Evolutionary conservation across 1,284 basidiomycete genomes (phyloP).

Genomic region (Leucoagaricus sp.): DNA sequence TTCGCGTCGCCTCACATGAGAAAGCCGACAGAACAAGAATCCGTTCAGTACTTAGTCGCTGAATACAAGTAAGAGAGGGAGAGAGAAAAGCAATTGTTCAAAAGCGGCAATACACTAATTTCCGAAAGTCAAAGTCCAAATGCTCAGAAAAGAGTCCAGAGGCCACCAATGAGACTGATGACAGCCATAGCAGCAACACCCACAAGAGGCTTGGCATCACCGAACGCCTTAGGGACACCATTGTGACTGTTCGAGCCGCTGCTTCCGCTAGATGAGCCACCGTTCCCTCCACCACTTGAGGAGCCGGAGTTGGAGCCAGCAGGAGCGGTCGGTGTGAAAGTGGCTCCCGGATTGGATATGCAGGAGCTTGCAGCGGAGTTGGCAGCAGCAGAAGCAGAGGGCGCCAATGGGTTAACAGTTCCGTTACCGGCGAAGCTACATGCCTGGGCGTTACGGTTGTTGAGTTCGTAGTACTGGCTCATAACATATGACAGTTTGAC

Average conservation of each 20-base stretch:
- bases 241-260: constrained; percentile 19
- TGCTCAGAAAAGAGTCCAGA: constrained; percentile 18
- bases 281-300: too few relatives aligned
- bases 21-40: too few relatives aligned
- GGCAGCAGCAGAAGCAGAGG: constrained; percentile 56
- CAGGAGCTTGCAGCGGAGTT: constrained; percentile 70
- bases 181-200: constrained; percentile 15
- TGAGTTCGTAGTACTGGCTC: constrained; percentile 75
- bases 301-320: constrained; percentile 23
- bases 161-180: constrained; percentile 12
- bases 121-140: neutral
- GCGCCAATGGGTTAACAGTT: constrained; percentile 64
- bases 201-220: constrained; percentile 11
- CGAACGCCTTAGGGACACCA: constrained; percentile 16
- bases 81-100: neutral
- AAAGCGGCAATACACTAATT: neutral
- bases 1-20: too few relatives aligned
- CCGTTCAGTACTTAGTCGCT: too few relatives aligned
- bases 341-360: constrained; percentile 65
- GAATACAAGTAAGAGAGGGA: neutral
- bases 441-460: constrained; percentile 56
- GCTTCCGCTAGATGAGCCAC: constrained; percentile 21
- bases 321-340: constrained; percentile 65
- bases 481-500: constrained; percentile 85
- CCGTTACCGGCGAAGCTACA: constrained; percentile 86